Evolutionary conservation across 2,329 filamentous ascomycete genomes (phyloP).

Genomic region (Setomelanomma holmii): DNA sequence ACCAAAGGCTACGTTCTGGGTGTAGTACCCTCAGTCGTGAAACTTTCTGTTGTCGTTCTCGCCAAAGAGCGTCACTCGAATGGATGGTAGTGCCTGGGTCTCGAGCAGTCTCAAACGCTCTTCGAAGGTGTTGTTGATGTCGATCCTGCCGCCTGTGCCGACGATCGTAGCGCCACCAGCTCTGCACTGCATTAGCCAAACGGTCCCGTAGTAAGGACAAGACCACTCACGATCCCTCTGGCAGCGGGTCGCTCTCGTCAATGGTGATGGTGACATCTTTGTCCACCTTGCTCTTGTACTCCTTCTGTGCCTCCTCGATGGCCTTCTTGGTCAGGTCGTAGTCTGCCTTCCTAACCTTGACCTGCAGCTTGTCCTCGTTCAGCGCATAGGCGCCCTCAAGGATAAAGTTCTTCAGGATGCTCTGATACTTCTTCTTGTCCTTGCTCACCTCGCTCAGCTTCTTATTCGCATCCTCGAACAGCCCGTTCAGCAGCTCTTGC

Average conservation of each 20-base stretch:
- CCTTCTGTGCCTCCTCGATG: conserved; percentile 74
- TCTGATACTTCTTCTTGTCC: conserved; percentile 77
- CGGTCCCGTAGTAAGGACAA: neutral
- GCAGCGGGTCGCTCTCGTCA: conserved; percentile 79
- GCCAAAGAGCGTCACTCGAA: conserved; percentile 88
- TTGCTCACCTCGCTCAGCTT: conserved; percentile 71
- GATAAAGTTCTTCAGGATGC: conserved; percentile 77
- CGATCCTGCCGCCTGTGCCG: conserved; percentile 88
- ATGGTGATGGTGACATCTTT: conserved; percentile 74
- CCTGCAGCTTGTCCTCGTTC: conserved; percentile 76
- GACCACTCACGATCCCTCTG: conserved; percentile 79
- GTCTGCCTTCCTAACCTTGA: conserved; percentile 83
- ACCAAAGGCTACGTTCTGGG: no score
- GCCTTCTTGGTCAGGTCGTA: conserved; percentile 78
- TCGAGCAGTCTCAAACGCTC: conserved; percentile 86
- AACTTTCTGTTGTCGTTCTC: conserved; percentile 96
- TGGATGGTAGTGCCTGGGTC: conserved; percentile 80
- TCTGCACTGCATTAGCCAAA: conserved; percentile 56
- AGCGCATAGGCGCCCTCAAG: conserved; percentile 91
- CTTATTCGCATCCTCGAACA: conserved; percentile 82
- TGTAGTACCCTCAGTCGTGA: conserved; percentile 84
- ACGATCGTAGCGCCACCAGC: conserved; percentile 83
- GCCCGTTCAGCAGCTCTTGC: conserved; percentile 87
- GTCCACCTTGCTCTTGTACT: conserved; percentile 81
- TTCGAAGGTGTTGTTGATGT: conserved; percentile 98